These are phyloP conservation scores for Amaranthus palmeri DNA, from an alignment of 148 eudicot species.

Conservation along the genomic window DNA sequence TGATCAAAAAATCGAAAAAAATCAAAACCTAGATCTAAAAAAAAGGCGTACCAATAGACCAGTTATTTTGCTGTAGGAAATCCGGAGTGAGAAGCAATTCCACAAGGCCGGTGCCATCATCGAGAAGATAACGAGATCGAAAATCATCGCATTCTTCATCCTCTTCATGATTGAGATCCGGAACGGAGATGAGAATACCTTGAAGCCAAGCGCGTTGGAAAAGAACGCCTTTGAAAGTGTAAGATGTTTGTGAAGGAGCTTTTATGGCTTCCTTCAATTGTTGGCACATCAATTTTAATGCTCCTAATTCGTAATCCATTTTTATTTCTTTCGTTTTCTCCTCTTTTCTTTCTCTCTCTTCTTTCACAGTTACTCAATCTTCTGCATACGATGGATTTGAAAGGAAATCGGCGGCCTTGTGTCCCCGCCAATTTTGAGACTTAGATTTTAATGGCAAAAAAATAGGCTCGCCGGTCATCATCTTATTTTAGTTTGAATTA, in stretches of 20 bases:
- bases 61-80: conserved; percentile 26
- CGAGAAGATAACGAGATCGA: conserved; percentile 43
- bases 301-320: conserved; percentile 80
- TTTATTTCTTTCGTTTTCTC: background rate
- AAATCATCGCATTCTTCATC: background rate
- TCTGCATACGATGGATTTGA: no score
- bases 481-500: no score
- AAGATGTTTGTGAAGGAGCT: conserved; percentile 32
- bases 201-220: conserved; percentile 95
- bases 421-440: no score
- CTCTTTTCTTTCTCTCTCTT: conserved; percentile 2
- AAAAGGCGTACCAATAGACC: conserved; percentile 29
- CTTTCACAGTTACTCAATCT: no score
- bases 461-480: no score
- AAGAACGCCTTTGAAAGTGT: conserved; percentile 56
- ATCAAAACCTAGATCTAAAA: background rate
- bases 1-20: background rate
- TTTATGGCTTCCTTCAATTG: conserved; percentile 48
- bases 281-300: conserved; percentile 56
- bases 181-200: conserved; percentile 58
- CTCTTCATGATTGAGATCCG: conserved; percentile 13
- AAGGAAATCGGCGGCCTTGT: no score
- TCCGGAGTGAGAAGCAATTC: conserved; percentile 36
- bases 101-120: conserved; percentile 76
- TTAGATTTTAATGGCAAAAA: no score